Evolutionary conservation across 2,329 filamentous ascomycete species (phyloP), one percentile per base, ranked within the genome.

Genomic region (Pyrenochaeta sp.): DNA sequence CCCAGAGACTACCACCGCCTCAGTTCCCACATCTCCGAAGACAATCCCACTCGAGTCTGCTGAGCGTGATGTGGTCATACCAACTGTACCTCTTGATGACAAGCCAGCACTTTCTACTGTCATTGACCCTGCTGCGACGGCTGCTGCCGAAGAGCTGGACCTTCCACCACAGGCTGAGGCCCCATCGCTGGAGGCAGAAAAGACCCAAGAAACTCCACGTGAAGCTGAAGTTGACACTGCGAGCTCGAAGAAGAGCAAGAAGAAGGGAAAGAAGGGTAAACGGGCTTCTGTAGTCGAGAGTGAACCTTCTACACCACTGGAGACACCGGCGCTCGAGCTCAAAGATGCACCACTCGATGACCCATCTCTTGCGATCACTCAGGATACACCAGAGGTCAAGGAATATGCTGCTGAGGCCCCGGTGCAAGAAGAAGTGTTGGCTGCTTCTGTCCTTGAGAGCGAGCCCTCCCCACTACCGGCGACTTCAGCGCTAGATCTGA

Each of bases 181-280:
- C n/a, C 9, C 22, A n/a, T 6, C 27, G 9, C 14, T 7, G 11
- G 35, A 31, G 6, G 10, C 19, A 3, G 46, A 48, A 20, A 44
- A 47, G 38, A 39, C 32, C 7, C 21, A 36, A 24, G 36, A 41
- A 7, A 15, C 27, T n/a, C n/a, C n/a, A n/a, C n/a, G n/a, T n/a
- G n/a, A n/a, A n/a, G n/a, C n/a, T 5, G 44, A 48, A 4, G 44
- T 46, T 15, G 36, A 41, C 15, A 15, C 23, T 11, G n/a, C 44
- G 2, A 17, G 35, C 28, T 51, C 57, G 6, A 60, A 60, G 30
- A 59, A 59, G 29, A 38, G 31, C 32, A 60, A 59, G 41, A 63
- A 60, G 45, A 58, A 61, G 35, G 45, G 35, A 1, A 59, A 60
- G 44, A 59, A 60, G 23, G 45, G 27, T 5, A 60, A 59, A 19